A percentile compares a stretch with the other conserved stretches of the same genome.
These are phyloP conservation scores for Geosmithia putterillii DNA, from an alignment of 2,329 filamentous ascomycete genomes.

Conservation along the genomic window DNA sequence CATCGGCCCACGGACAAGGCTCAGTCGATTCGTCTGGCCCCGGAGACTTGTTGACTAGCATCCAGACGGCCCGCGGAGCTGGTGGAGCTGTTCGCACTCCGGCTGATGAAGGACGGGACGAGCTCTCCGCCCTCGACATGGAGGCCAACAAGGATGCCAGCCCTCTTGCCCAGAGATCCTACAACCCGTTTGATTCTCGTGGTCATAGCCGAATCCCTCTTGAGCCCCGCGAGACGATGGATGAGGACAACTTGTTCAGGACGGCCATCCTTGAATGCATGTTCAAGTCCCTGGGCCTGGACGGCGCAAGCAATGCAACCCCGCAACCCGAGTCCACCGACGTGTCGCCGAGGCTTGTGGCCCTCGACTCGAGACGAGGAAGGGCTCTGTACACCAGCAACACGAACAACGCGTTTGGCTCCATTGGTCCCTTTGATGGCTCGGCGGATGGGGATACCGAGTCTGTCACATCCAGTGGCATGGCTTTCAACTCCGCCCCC, in stretches of 20 bases:
- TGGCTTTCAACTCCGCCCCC: conserved; percentile 46
- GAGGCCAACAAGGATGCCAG: conserved; percentile 20
- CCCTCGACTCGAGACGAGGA: conserved; percentile 69
- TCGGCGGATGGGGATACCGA: conserved; percentile 75
- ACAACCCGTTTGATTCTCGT: conserved; percentile 45
- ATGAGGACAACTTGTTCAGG: conserved; percentile 82
- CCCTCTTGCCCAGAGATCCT: conserved; percentile 35
- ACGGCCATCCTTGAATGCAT: conserved; percentile 90
- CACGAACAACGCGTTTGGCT: conserved; percentile 63
- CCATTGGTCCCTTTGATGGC: conserved; percentile 71
- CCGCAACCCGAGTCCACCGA: conserved; percentile 66
- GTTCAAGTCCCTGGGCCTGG: conserved; percentile 83
- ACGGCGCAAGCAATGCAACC: conserved; percentile 50
- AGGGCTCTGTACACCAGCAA: conserved; percentile 58
- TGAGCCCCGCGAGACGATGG: conserved; percentile 67
- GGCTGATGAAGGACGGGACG: conserved; percentile 1
- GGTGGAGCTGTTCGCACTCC: conserved; percentile 25
- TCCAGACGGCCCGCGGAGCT: conserved; percentile 53
- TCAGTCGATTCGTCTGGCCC: conserved; percentile 29
- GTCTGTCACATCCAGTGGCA: conserved; percentile 62
- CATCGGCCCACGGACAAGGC: neutral
- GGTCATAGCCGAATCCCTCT: conserved; percentile 35
- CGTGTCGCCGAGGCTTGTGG: conserved; percentile 72
- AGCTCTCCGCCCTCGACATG: conserved; percentile 2
- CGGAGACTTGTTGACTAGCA: conserved; percentile 71